Conservation (phyloP, 208 protist species). For the Naegleria lovaniensis region DNA sequence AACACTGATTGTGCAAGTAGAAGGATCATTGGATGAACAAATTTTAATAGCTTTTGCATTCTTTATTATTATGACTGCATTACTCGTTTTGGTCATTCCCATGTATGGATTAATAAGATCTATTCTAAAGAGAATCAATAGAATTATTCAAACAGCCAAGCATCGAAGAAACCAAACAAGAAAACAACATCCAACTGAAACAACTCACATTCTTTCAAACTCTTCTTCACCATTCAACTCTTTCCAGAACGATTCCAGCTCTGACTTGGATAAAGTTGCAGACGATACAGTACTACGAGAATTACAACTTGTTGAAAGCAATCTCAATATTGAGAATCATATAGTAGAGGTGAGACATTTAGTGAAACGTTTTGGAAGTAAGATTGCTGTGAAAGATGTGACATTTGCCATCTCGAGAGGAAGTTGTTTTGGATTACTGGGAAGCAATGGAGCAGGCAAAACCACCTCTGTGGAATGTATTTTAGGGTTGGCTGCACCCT, state of each 20-base stretch:
- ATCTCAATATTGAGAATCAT: too few relatives aligned
- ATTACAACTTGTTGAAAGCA: background rate
- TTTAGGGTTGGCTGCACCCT: slow-evolving; percentile 28
- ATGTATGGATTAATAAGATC: background rate
- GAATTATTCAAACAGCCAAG: background rate
- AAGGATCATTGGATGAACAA: background rate
- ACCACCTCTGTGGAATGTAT: slow-evolving; percentile 43
- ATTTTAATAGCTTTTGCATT: background rate
- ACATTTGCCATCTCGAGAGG: slow-evolving; percentile 53
- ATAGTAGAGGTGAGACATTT: background rate
- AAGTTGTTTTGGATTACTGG: background rate
- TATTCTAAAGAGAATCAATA: background rate
- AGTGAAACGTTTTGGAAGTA: background rate
- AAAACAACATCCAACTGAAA: background rate
- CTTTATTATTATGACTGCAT: background rate
- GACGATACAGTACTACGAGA: background rate
- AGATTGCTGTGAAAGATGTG: slow-evolving; percentile 51
- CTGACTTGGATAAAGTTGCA: background rate
- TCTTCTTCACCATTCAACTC: too few relatives aligned
- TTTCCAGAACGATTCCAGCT: too few relatives aligned
- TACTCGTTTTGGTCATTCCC: background rate
- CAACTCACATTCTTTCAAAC: background rate
- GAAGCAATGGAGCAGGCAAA: background rate
- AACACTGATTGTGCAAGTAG: background rate
- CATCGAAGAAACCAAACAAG: background rate